phyloP scores from a whole-genome alignment of 257 asterid species.

The Solanum etuberosum region DNA sequence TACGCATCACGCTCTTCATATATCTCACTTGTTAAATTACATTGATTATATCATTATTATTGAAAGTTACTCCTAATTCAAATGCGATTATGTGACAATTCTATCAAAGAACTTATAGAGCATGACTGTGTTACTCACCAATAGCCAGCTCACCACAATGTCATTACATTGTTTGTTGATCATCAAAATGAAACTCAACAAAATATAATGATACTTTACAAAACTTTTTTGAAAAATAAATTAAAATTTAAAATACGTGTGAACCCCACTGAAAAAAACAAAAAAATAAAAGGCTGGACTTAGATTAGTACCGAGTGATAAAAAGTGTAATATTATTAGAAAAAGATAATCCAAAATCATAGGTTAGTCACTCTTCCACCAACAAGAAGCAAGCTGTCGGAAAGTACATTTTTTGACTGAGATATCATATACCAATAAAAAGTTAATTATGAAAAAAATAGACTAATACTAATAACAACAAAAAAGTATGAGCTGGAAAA shows the following conservation, averaged over 20 bases:
- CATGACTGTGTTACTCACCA: background rate
- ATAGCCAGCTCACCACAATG: background rate
- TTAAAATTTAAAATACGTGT: background rate
- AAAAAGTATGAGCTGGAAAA: background rate
- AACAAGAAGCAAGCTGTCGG: background rate
- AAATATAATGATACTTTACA: background rate
- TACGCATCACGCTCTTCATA: background rate
- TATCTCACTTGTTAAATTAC: background rate
- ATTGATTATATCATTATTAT: too few species aligned
- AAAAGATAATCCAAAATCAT: background rate
- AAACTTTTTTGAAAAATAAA: background rate
- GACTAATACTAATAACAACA: background rate
- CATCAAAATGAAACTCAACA: background rate
- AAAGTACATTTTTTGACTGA: background rate
- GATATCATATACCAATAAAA: background rate
- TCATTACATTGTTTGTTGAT: background rate
- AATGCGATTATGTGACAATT: background rate
- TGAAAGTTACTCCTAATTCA: background rate
- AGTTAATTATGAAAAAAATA: background rate
- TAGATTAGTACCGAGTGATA: background rate
- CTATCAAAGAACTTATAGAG: background rate
- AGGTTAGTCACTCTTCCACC: constrained; percentile 2
- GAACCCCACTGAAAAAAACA: background rate
- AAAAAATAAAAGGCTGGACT: background rate
- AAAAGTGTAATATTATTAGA: background rate